Base-by-base conservation (phyloP, 2,329 filamentous ascomycete species). In the Pseudogymnoascus sp. region DNA sequence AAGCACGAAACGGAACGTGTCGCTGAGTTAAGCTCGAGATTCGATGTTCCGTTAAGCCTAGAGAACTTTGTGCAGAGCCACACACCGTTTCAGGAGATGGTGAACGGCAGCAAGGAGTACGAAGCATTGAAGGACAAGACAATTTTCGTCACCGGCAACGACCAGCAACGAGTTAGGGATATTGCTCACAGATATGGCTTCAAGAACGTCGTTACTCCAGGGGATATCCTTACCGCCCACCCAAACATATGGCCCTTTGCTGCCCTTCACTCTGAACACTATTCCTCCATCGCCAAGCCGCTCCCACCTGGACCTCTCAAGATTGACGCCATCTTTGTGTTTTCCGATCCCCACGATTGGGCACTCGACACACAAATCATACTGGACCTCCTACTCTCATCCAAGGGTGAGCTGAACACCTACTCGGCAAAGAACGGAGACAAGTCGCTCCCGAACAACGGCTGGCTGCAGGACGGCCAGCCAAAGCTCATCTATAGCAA, bases 311-410 rank as follows among this genome's bases (percentile, higher is more conserved):
- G 76, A 8, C 74, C 78, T 8, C 80, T 93, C 57, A 91, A 90
- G 68, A 88, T 99, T 67, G 91, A 96, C 70, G 91, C 92, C 28
- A 84, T 97, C 28, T 88, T 97, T 69, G 88, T 97, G 6, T 97
- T 93, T 80, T 96, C 96, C 72, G 94, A 97, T 74, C 92, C 94
- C 3, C 84, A 94, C 61, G 94, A 99, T 77, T 99, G 94, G 94
- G 91, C 89, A 0, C 81, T 97, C 8, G 93, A 97, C 73, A 85
- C 85, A 2, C 89, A 96, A 71, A 77, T 97, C 67, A 88, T 97
- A 62, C 74, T 88, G 60, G 94, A 99, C 73, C 76, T 96, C 9
- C 77, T 97, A 6, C 80, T 96, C 39, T 96, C 92, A 0, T 79
- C 83, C 15, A 69, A 80, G n/a, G 94, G 94, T 15, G 83, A 90